Evolutionary conservation across 306 rosid species (phyloP).

Genomic region (Cyclanthera cordifolia): DNA sequence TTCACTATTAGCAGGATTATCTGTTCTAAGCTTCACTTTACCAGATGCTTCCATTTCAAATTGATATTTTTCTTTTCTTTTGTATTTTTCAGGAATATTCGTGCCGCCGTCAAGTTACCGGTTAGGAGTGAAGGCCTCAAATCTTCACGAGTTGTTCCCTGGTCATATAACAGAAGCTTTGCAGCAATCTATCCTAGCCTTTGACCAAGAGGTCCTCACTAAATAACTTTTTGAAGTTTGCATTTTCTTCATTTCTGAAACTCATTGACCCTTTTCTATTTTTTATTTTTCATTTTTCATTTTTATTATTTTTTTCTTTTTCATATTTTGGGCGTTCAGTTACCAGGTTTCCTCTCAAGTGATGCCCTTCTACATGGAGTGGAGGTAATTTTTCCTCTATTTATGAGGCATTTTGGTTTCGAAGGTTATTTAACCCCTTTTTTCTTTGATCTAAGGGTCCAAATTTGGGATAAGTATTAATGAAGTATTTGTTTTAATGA

Average conservation of each 20-base stretch:
- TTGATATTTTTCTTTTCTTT: slow-evolving; percentile 4
- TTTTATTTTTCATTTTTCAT: too few species aligned
- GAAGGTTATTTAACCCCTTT: background rate
- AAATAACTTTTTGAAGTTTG: background rate
- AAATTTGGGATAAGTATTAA: background rate
- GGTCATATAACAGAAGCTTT: slow-evolving; percentile 56
- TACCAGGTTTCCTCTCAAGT: slow-evolving; percentile 77
- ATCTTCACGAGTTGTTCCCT: slow-evolving; percentile 69
- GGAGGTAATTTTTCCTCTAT: slow-evolving; percentile 44
- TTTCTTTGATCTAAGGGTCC: background rate
- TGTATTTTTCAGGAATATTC: slow-evolving; percentile 33
- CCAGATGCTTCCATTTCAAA: background rate
- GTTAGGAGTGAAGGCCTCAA: slow-evolving; percentile 80
- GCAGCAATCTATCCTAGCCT: slow-evolving; percentile 53
- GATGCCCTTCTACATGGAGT: slow-evolving; percentile 97
- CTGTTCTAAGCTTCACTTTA: background rate
- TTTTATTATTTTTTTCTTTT: too few species aligned
- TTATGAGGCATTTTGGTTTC: background rate
- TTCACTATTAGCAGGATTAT: background rate
- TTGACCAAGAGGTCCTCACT: slow-evolving; percentile 67
- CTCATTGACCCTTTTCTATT: background rate
- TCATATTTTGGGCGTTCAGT: slow-evolving; percentile 36
- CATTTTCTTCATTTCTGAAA: background rate
- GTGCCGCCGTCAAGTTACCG: slow-evolving; percentile 87
- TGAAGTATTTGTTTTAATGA: background rate